Percentiles rank a stretch among this genome's conserved stretches.
These are phyloP conservation scores for Trichoderma atroviride DNA, from an alignment of 2,329 filamentous ascomycete genomes.

Conservation along the genomic window DNA sequence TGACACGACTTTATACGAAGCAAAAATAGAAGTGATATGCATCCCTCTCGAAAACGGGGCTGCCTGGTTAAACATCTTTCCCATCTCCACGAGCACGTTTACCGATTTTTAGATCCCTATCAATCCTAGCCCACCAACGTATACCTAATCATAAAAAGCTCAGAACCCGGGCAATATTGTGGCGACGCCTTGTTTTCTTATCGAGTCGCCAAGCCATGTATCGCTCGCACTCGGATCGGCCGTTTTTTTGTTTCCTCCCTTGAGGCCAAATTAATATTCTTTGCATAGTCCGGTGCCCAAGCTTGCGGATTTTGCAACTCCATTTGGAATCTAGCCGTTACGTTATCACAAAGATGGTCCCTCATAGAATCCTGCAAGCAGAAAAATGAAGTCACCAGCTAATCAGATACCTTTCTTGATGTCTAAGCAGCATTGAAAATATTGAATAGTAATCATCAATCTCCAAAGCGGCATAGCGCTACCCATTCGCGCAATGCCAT, in stretches of 20 bases:
- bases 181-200: background rate
- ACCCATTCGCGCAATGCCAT: background rate
- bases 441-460: slow-evolving; percentile 15
- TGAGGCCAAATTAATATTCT: background rate
- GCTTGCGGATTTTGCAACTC: background rate
- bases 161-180: background rate
- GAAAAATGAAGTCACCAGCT: background rate
- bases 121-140: background rate
- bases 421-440: background rate
- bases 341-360: background rate
- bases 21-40: background rate
- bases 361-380: background rate
- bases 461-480: background rate
- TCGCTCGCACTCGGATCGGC: background rate
- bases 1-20: background rate
- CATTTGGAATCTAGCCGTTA: background rate
- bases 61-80: background rate
- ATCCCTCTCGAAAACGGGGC: background rate
- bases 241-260: background rate
- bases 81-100: background rate
- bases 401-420: background rate
- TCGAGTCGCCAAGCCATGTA: background rate
- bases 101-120: background rate
- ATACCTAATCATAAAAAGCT: background rate
- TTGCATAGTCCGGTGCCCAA: no score